phyloP scores from a whole-genome alignment of 805 yeast genomes.

The Candida nitratophila region DNA sequence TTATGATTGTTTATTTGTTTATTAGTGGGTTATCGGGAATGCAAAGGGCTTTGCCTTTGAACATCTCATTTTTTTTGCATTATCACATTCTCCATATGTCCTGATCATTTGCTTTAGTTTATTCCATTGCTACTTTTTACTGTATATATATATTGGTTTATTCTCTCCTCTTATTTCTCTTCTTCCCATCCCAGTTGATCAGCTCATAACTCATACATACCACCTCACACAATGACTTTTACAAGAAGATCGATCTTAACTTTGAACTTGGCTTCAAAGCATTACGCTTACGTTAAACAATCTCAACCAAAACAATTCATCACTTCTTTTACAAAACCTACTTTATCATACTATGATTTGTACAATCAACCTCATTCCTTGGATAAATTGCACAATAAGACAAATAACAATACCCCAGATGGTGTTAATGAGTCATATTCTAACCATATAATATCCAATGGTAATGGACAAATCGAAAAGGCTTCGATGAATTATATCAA shows the following conservation, averaged over 20 bases:
- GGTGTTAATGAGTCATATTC: background rate
- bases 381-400: slow-evolving; percentile 13
- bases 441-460: slow-evolving; percentile 3
- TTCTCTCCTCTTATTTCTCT: too few relatives aligned
- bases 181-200: too few relatives aligned
- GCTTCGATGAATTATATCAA: slow-evolving; percentile 22
- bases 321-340: slow-evolving; percentile 14
- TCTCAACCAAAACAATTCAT: slow-evolving; percentile 3
- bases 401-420: slow-evolving; percentile 20
- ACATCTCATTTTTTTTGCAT: too few relatives aligned
- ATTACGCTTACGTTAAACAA: slow-evolving; percentile 10
- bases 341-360: slow-evolving; percentile 16
- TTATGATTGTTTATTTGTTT: background rate
- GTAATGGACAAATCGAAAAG: slow-evolving; percentile 19
- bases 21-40: too few relatives aligned
- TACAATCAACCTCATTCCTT: slow-evolving; percentile 17
- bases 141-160: background rate
- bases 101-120: background rate
- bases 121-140: background rate
- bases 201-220: too few relatives aligned
- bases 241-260: slow-evolving; percentile 14
- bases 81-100: background rate
- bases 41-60: too few relatives aligned
- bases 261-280: slow-evolving; percentile 22
- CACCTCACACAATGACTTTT: background rate